These are phyloP conservation scores for Fusarium setosum DNA, from an alignment of 2,329 filamentous ascomycete genomes.

Conservation along the genomic window DNA sequence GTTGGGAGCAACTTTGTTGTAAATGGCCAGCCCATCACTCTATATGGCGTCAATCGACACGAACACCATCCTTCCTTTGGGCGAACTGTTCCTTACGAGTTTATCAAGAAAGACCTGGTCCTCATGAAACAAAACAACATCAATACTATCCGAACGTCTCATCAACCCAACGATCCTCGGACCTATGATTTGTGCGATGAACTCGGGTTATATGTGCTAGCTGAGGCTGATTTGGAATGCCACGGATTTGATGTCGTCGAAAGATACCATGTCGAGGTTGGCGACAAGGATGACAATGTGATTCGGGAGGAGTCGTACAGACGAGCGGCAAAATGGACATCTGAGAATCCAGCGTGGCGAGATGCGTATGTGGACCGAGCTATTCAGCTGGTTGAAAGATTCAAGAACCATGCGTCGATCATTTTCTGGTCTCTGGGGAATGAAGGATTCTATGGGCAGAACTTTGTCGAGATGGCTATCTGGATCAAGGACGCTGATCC, in stretches of 20 bases:
- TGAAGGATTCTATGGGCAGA: constrained; percentile 75
- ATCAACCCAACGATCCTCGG: constrained; percentile 71
- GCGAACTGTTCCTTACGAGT: not conserved
- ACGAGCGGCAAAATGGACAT: constrained; percentile 56
- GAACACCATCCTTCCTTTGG: not conserved
- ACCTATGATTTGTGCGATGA: constrained; percentile 71
- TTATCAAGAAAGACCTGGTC: constrained; percentile 59
- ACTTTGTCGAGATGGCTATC: constrained; percentile 74
- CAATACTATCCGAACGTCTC: constrained; percentile 75
- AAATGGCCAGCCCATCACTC: not conserved
- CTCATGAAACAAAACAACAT: constrained; percentile 77
- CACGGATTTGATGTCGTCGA: constrained; percentile 56
- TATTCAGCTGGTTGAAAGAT: constrained; percentile 69
- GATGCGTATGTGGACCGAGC: constrained; percentile 69
- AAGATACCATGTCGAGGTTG: not conserved
- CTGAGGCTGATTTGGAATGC: constrained; percentile 65
- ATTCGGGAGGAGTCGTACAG: not conserved
- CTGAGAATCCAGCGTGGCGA: constrained; percentile 67
- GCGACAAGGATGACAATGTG: not conserved
- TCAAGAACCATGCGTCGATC: constrained; percentile 75
- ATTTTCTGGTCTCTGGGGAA: constrained; percentile 79
- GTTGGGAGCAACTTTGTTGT: not conserved
- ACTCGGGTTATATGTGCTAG: constrained; percentile 72
- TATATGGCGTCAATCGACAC: not conserved
- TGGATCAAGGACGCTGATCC: constrained; percentile 66